Conservation (phyloP, 169 alveolate species). For the Babesia divergens region DNA sequence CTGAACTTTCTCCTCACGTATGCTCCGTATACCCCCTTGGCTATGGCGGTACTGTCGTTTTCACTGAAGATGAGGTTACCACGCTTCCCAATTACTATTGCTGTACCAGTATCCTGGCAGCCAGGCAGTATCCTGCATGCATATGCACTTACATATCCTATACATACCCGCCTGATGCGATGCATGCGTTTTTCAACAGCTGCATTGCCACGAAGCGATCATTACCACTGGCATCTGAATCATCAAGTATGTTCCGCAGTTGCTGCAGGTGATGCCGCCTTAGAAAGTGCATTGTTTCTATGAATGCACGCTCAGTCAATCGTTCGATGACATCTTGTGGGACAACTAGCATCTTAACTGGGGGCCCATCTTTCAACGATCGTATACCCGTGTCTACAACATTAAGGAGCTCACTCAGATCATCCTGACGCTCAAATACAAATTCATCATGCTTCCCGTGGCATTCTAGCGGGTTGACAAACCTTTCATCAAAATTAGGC, state of each 20-base stretch:
- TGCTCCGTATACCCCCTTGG: slow-evolving; percentile 82
- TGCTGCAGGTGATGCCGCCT: slow-evolving; percentile 71
- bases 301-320: slow-evolving; percentile 70
- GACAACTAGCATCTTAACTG: slow-evolving; percentile 37
- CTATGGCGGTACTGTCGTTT: slow-evolving; percentile 71
- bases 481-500: slow-evolving; percentile 26
- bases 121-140: slow-evolving; percentile 76
- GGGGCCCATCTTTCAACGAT: slow-evolving; percentile 1
- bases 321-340: slow-evolving; percentile 66
- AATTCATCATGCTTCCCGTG: background rate
- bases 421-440: slow-evolving; percentile 49
- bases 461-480: slow-evolving; percentile 28
- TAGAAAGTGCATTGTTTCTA: slow-evolving; percentile 70
- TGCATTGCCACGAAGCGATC: slow-evolving; percentile 82
- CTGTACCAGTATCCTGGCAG: slow-evolving; percentile 90
- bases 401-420: slow-evolving; percentile 30
- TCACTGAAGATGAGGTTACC: slow-evolving; percentile 67
- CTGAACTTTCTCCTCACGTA: slow-evolving; percentile 79
- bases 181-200: slow-evolving; percentile 76
- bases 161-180: slow-evolving; percentile 70
- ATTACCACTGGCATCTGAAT: slow-evolving; percentile 75
- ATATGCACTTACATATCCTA: background rate
- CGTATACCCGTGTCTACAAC: background rate
- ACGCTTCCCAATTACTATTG: slow-evolving; percentile 80
- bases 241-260: slow-evolving; percentile 70